Conservation (phyloP, 176 grass and related monocot genomes). For the Secale cereale region DNA sequence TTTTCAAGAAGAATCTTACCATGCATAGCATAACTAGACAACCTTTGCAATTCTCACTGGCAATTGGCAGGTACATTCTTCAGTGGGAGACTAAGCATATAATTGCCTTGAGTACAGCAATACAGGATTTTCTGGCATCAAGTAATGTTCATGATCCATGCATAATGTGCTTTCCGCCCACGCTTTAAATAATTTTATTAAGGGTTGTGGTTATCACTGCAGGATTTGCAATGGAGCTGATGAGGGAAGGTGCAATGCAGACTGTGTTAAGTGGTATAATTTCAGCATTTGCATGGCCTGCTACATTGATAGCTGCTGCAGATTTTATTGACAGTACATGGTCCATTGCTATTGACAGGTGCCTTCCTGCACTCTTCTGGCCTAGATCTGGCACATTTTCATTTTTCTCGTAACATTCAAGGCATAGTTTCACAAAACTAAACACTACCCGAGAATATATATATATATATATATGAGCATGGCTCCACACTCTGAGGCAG, state of each 20-base stretch:
- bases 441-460: background rate
- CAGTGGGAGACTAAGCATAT: constrained; percentile 92
- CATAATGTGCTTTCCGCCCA: background rate
- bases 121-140: constrained; percentile 91
- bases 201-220: constrained; percentile 14
- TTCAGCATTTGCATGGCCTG: constrained; percentile 85
- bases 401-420: background rate
- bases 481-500: background rate
- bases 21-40: constrained; percentile 13
- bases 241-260: constrained; percentile 92
- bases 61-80: constrained; percentile 67
- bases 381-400: background rate
- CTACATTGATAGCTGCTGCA: constrained; percentile 70
- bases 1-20: background rate
- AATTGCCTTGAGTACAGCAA: constrained; percentile 78
- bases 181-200: background rate
- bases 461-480: no score
- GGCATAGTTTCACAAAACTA: background rate
- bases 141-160: constrained; percentile 46
- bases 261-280: constrained; percentile 74
- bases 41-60: background rate
- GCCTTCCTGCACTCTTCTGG: no score
- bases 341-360: constrained; percentile 94
- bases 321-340: constrained; percentile 98
- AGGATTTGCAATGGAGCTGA: constrained; percentile 74